Evolutionary conservation across 108 stramenopile genomes (phyloP), one percentile per base, ranked within the genome.

Genomic region (Pseudonitzschia multistriata): DNA sequence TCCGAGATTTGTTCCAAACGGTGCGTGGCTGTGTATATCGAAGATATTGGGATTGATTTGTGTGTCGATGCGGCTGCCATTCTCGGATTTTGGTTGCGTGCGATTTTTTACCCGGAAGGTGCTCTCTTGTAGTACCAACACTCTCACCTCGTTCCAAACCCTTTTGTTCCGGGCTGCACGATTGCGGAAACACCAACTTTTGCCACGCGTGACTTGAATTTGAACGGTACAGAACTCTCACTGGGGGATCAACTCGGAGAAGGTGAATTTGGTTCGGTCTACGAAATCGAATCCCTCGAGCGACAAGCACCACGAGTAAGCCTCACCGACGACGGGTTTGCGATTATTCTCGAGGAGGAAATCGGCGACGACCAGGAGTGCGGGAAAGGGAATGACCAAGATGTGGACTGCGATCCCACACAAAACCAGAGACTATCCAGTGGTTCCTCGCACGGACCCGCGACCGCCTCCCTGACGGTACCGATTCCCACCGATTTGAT

Each of bases 171-270:
- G n/a, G n/a, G n/a, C n/a, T 45, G 13, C 42, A 45, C 17, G 7
- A 8, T 37, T 37, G 37, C 37, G 37, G 6, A 37, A 7, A 8
- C 37, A 37, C 8, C 37, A 8, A 5, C 5, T 37, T 37, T 5
- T 37, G n/a, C n/a, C n/a, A n/a, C n/a, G n/a, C n/a, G n/a, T n/a
- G n/a, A n/a, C n/a, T n/a, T n/a, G n/a, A n/a, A n/a, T n/a, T n/a
- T n/a, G n/a, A n/a, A n/a, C n/a, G n/a, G n/a, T n/a, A 64, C 40
- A 64, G 63, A 64, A 39, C 42, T 64, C n/a, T 10, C 15, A 4
- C n/a, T 64, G 63, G 63, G 63, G 29, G 42, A 29, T 45, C 42
- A 45, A 17, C 37, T 64, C 27, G 63, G 63, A 28, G 25, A n/a
- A 47, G 63, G 63, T 0, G 42, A 64, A 21, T 64, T 47, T 27